phyloP scores from a whole-genome alignment of 345 rosid species.

The Dipteronia dyeriana region DNA sequence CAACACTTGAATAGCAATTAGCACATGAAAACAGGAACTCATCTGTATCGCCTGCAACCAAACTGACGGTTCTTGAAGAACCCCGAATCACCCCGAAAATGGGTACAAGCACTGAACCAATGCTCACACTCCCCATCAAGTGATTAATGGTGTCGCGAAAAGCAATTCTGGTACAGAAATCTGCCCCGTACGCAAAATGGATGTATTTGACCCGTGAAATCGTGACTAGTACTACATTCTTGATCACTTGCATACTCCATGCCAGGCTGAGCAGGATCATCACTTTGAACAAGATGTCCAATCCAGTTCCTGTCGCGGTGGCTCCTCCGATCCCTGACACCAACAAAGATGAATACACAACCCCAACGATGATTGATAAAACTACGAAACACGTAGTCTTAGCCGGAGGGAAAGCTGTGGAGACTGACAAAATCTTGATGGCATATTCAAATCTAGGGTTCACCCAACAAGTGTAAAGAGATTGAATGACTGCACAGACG shows the following conservation, averaged over 20 bases:
- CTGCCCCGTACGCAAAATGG: conserved; percentile 49
- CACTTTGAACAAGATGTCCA: conserved; percentile 54
- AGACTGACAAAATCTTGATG: conserved; percentile 43
- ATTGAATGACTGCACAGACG: conserved; percentile 44
- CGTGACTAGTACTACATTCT: conserved; percentile 57
- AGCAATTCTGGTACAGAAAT: conserved; percentile 47
- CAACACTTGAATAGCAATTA: conserved; percentile 59
- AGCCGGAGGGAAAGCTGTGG: conserved; percentile 53
- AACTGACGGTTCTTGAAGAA: conserved; percentile 48
- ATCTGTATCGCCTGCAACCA: conserved; percentile 54
- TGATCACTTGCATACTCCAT: conserved; percentile 81
- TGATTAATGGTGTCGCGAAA: conserved; percentile 46
- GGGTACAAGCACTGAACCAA: conserved; percentile 71
- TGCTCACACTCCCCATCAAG: conserved; percentile 56
- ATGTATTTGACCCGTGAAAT: conserved; percentile 60
- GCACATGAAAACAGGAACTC: conserved; percentile 75
- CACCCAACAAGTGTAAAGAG: conserved; percentile 80
- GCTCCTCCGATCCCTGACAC: conserved; percentile 85
- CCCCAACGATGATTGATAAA: conserved; percentile 33
- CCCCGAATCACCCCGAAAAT: conserved; percentile 52
- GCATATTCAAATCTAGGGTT: conserved; percentile 59
- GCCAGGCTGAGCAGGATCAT: conserved; percentile 58
- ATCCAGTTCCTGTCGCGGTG: conserved; percentile 47
- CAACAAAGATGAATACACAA: conserved; percentile 56
- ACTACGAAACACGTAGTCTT: conserved; percentile 35